Conservation (phyloP, 2,329 filamentous ascomycete species). For the Pseudopithomyces chartarum region DNA sequence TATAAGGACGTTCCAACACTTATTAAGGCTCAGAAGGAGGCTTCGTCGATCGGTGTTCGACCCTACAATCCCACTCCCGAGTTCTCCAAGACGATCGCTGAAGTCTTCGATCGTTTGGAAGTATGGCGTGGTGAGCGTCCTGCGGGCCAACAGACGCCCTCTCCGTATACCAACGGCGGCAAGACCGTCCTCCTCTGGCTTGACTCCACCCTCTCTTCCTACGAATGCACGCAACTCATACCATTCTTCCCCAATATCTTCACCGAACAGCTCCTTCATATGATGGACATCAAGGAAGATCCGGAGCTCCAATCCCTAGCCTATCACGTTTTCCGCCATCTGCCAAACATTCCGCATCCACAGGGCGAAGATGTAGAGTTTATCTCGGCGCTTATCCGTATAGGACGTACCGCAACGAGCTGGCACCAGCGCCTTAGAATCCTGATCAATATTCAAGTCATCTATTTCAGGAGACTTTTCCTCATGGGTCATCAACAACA, state of each 20-base stretch:
- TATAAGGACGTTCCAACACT: slow-evolving; percentile 79
- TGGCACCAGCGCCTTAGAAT: slow-evolving; percentile 97
- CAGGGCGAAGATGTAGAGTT: slow-evolving; percentile 84
- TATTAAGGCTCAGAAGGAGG: slow-evolving; percentile 75
- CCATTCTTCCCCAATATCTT: slow-evolving; percentile 89
- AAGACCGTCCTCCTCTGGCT: slow-evolving; percentile 97
- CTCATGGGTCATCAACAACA: slow-evolving; percentile 77
- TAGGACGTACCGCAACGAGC: slow-evolving; percentile 80
- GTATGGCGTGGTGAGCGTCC: slow-evolving; percentile 83
- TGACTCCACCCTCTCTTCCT: slow-evolving; percentile 85
- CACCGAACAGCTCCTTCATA: slow-evolving; percentile 91
- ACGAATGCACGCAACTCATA: slow-evolving; percentile 89
- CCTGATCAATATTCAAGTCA: slow-evolving; percentile 97
- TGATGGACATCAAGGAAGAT: slow-evolving; percentile 99
- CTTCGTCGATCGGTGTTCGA: slow-evolving; percentile 81
- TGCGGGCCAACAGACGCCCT: slow-evolving; percentile 89
- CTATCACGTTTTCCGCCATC: slow-evolving; percentile 94
- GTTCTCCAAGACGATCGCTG: slow-evolving; percentile 71
- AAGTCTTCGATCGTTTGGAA: slow-evolving; percentile 80
- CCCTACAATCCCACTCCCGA: slow-evolving; percentile 81
- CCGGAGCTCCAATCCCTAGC: slow-evolving; percentile 92
- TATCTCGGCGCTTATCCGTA: slow-evolving; percentile 82
- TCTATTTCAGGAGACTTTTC: slow-evolving; percentile 97
- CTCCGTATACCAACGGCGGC: slow-evolving; percentile 90
- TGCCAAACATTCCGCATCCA: slow-evolving; percentile 93